These are phyloP conservation scores for Priceomyces fermenticarens DNA, from an alignment of 805 yeast genomes.

Conservation along the genomic window DNA sequence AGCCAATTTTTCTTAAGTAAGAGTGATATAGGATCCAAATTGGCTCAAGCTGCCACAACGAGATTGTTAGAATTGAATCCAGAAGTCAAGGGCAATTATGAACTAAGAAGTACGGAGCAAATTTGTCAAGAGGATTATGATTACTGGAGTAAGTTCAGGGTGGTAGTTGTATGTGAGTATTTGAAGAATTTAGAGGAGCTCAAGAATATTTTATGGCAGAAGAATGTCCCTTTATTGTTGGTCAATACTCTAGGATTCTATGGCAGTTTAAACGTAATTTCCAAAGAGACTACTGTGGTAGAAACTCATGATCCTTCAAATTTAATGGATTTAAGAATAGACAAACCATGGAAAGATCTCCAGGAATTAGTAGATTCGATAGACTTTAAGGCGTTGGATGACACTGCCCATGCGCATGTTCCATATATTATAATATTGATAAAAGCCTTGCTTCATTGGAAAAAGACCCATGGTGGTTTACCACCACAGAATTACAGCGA, in stretches of 20 bases:
- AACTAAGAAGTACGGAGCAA: conserved; percentile 9
- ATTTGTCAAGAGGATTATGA: conserved; percentile 9
- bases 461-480: conserved; percentile 18
- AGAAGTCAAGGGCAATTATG: conserved; percentile 45
- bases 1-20: conserved; percentile 61
- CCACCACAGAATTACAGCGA: conserved; percentile 39
- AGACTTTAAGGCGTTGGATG: conserved; percentile 45
- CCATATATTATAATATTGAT: conserved; percentile 67
- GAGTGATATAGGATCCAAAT: conserved; percentile 39
- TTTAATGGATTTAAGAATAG: conserved; percentile 64
- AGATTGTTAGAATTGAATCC: conserved; percentile 57
- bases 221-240: conserved; percentile 52
- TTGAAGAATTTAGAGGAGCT: conserved; percentile 21
- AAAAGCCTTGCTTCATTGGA: conserved; percentile 50
- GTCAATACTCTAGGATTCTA: conserved; percentile 61
- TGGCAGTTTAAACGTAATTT: conserved; percentile 52
- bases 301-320: conserved; percentile 70
- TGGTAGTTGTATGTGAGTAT: conserved; percentile 43
- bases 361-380: conserved; percentile 46
- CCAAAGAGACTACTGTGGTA: conserved; percentile 61
- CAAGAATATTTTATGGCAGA: conserved; percentile 37
- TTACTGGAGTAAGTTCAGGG: conserved; percentile 50
- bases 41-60: conserved; percentile 37
- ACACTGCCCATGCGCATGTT: conserved; percentile 53
- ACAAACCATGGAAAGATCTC: conserved; percentile 71